A percentile compares a stretch with the other conserved stretches of the same genome.
Conservation (phyloP, 345 rosid genomes). For the Arabidopsis thaliana region TAIR10.1 NC_003071.7:7562501-7563000, state of each 20-base stretch:
- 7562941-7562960: constrained; percentile 97
- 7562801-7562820: constrained; percentile 57
- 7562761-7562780: constrained; percentile 88
- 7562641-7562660: constrained; percentile 81
- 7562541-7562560: neutral
- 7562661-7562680: constrained; percentile 58
- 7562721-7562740: constrained; percentile 29
- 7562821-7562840: constrained; percentile 63
- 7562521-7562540: constrained; percentile 18
- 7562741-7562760: constrained; percentile 33
- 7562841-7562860: neutral
- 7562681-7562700: constrained; percentile 13
- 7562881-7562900: constrained; percentile 15
- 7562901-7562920: constrained; percentile 52
- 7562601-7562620: constrained; percentile 56
- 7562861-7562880: neutral
- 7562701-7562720: constrained; percentile 11
- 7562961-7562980: constrained; percentile 81
- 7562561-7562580: neutral
- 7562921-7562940: constrained; percentile 77
- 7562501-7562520: constrained; percentile 29
- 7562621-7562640: constrained; percentile 59
- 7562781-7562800: constrained; percentile 49
- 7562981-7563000: constrained; percentile 40
- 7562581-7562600: constrained; percentile 33